Base-by-base conservation (phyloP, 164 flowering plant species). In the Berberis vulgaris region DNA sequence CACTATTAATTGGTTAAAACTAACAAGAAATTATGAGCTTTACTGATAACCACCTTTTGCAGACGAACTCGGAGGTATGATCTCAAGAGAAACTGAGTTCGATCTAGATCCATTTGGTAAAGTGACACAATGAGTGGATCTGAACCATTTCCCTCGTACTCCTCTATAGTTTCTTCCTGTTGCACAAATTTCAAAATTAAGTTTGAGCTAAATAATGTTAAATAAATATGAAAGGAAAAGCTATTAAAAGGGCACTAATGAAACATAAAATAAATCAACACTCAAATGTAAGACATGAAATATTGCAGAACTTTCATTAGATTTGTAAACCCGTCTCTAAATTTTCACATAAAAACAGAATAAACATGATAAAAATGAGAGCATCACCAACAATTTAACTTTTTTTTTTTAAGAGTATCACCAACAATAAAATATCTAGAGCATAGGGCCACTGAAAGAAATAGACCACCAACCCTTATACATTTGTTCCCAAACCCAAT, bases 61-160 rank as follows among this genome's bases (percentile, higher is more conserved):
- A 91, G 88, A 46, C 97, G 87, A 62, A 74, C 77, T 46, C 94
- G 82, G 26, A 95, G 86, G 77, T 95, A 95, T 0, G 97, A 91
- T 79, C 97, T 76, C 78, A 91, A 75, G 43, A 91, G 76, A 71
- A 83, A 91, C 69, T 78, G 84, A 49, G 84, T 72, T 52, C 94
- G 79, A 49, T 95, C 97, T 79, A 95, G 67, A 69, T 91, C 97
- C 94, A 91, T 91, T 71, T 86, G 96, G 70, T 87, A 87, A 43
- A 94, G 81, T 5, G 97, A 94, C 49, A 87, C 76, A 2, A 76
- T 84, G 39, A 86, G 84, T 4, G 92, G 89, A 67, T 91, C 91
- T 7, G 65, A 68, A 38, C 93, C 89, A 72, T 62, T 74, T 42
- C 62, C 73, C 9, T 67, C 72, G 66, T 72, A 81, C 5, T 79